phyloP scores from a whole-genome alignment of 2,329 filamentous ascomycete genomes.

The Microdochium bolleyi region DNA sequence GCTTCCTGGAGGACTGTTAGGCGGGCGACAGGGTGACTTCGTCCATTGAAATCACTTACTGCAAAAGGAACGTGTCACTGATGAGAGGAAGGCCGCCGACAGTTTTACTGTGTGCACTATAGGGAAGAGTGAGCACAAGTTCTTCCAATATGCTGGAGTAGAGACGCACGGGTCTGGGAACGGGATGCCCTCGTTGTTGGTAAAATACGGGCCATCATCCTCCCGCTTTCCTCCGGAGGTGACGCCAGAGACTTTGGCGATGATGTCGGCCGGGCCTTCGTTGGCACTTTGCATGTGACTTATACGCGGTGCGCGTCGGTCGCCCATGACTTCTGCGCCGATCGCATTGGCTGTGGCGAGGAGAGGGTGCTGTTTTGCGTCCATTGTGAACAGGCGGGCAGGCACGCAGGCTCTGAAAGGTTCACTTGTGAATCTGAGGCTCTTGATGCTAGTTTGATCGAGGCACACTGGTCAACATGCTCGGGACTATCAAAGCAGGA shows the following conservation, averaged over 20 bases:
- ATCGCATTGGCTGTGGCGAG: constrained; percentile 30
- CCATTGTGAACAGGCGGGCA: too few relatives aligned
- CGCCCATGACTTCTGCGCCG: constrained; percentile 23
- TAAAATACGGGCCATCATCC: constrained; percentile 44
- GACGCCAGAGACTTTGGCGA: constrained; percentile 39
- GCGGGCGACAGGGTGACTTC: neutral
- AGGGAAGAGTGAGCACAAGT: neutral
- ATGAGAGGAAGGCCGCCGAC: constrained; percentile 41
- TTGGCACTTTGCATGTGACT: constrained; percentile 37
- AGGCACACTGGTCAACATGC: too few relatives aligned
- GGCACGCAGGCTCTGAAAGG: too few relatives aligned
- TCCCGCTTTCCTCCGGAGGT: constrained; percentile 33
- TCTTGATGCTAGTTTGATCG: too few relatives aligned
- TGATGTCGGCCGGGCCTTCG: constrained; percentile 42
- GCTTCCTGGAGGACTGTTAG: constrained; percentile 18
- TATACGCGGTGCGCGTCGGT: constrained; percentile 20
- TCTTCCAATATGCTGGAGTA: too few relatives aligned
- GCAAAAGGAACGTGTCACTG: constrained; percentile 39
- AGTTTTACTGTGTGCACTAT: constrained; percentile 37
- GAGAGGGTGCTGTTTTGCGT: constrained; percentile 25
- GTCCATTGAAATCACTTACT: constrained; percentile 12
- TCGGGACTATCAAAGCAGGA: too few relatives aligned
- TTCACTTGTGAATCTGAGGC: too few relatives aligned
- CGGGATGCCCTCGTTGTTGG: constrained; percentile 44
- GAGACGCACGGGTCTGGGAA: constrained; percentile 34